Percentiles rank a stretch among this genome's conserved stretches.
phyloP scores from a whole-genome alignment of 208 protist genomes.

The Leishmania major region DNA sequence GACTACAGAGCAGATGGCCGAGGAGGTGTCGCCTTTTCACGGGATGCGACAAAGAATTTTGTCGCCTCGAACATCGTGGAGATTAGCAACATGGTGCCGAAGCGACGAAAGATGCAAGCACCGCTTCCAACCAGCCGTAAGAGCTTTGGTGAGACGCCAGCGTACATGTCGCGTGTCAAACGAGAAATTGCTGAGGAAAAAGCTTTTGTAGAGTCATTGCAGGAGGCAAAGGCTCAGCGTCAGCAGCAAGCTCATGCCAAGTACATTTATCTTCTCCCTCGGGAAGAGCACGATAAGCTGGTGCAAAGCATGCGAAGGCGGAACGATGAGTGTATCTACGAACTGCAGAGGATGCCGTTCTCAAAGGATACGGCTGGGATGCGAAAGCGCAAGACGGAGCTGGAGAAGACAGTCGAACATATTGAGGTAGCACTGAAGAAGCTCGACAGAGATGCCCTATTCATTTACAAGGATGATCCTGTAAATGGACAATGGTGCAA shows the following conservation, averaged over 20 bases:
- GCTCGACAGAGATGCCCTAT: constrained; percentile 84
- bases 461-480: constrained; percentile 89
- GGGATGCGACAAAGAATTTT: constrained; percentile 79
- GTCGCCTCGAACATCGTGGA: constrained; percentile 94
- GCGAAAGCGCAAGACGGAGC: constrained; percentile 56
- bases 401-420: constrained; percentile 77
- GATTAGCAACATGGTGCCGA: constrained; percentile 88
- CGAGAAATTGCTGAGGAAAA: constrained; percentile 84
- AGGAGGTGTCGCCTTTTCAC: neutral
- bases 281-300: constrained; percentile 75
- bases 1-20: neutral
- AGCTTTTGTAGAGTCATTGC: constrained; percentile 70
- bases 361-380: constrained; percentile 76
- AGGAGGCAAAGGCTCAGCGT: constrained; percentile 49
- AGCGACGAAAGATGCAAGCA: constrained; percentile 64
- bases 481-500: constrained; percentile 77
- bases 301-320: constrained; percentile 69
- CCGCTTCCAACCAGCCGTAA: constrained; percentile 66
- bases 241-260: constrained; percentile 41
- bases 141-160: constrained; percentile 84
- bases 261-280: constrained; percentile 77
- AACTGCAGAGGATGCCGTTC: constrained; percentile 88
- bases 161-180: constrained; percentile 91
- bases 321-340: constrained; percentile 29
- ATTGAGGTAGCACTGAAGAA: constrained; percentile 81